phyloP scores from a whole-genome alignment of 345 rosid genomes.

The Salix koriyanagi region DNA sequence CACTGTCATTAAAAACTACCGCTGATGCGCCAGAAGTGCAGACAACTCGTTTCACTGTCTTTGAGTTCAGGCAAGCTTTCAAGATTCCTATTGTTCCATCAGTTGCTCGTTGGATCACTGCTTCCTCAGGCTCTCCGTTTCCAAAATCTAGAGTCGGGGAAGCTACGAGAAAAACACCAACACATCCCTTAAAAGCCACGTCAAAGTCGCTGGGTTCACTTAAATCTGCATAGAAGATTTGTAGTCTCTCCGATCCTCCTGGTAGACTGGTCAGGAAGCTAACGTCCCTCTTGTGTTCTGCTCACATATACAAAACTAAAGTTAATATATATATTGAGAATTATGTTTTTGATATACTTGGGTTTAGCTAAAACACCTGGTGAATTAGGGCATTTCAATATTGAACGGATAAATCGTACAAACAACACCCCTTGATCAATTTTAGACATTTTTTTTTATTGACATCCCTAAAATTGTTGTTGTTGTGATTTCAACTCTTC shows the following conservation, averaged over 20 bases:
- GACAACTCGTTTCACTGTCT: constrained; percentile 54
- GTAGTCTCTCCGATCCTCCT: constrained; percentile 48
- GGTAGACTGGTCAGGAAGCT: constrained; percentile 55
- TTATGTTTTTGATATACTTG: background rate
- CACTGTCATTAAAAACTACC: background rate
- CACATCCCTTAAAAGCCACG: constrained; percentile 22
- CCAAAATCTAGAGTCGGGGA: constrained; percentile 16
- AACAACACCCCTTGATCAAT: background rate
- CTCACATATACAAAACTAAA: background rate
- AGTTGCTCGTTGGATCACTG: constrained; percentile 41
- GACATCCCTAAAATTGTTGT: background rate
- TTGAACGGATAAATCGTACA: background rate
- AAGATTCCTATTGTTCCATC: constrained; percentile 51
- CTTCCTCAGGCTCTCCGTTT: constrained; percentile 45
- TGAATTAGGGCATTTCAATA: background rate
- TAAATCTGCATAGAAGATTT: constrained; percentile 29
- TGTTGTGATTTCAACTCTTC: too few species aligned
- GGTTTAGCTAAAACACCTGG: background rate
- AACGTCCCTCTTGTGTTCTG: constrained; percentile 48
- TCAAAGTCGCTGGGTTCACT: constrained; percentile 25
- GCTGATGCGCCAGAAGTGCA: constrained; percentile 54
- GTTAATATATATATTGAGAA: background rate
- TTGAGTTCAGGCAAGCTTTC: constrained; percentile 45
- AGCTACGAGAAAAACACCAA: constrained; percentile 34
- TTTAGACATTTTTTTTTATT: too few species aligned